Conservation (phyloP, 345 rosid genomes). For the Eucalyptus rudis region DNA sequence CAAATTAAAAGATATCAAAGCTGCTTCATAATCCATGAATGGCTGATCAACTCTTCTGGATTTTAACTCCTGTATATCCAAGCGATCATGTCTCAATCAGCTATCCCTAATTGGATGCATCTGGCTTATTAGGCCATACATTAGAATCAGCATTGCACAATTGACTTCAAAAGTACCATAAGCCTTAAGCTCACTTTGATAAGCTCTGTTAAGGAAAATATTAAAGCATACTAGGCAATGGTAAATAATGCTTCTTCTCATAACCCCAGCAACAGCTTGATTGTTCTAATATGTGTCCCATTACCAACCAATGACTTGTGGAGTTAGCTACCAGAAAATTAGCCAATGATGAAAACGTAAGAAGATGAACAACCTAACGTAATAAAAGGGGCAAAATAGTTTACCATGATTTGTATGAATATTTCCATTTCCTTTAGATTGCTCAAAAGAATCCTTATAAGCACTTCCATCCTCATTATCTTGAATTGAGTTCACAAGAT, state of each 20-base stretch:
- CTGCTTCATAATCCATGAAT: neutral
- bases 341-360: neutral
- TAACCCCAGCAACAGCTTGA: neutral
- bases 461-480: slow-evolving; percentile 11
- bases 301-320: neutral
- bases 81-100: neutral
- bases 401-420: slow-evolving; percentile 29
- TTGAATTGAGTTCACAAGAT: slow-evolving; percentile 45
- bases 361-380: neutral
- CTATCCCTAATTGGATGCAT: neutral
- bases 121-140: neutral
- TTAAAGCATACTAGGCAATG: neutral
- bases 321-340: neutral
- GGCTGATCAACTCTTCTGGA: neutral
- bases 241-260: neutral
- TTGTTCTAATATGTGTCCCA: neutral
- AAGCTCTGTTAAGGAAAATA: neutral
- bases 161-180: neutral
- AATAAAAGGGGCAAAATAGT: neutral
- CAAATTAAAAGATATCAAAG: neutral
- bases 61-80: neutral
- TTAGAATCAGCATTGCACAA: neutral
- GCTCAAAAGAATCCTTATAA: slow-evolving; percentile 9
- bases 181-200: neutral
- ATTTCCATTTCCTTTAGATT: slow-evolving; percentile 7